phyloP scores from a whole-genome alignment of 768 basidiomycete species.

The Sarcomyxa edulis region DNA sequence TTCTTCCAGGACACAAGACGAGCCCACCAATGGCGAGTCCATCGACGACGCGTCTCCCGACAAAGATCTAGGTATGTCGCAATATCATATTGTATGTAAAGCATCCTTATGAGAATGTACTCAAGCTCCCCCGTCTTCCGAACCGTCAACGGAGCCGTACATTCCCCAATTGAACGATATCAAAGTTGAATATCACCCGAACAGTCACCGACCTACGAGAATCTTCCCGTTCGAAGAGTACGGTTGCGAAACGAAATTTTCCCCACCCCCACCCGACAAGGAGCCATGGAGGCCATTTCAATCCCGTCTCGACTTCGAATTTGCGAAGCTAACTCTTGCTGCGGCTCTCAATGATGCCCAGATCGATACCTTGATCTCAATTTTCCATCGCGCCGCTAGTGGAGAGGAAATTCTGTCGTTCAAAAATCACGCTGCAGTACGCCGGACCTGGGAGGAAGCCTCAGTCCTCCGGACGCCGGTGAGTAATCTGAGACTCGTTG shows the following conservation, averaged over 20 bases:
- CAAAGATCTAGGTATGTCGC: neutral
- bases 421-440: conserved; percentile 10
- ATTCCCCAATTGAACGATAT: conserved; percentile 17
- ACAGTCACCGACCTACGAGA: conserved; percentile 6
- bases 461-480: conserved; percentile 8
- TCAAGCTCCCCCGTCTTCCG: neutral
- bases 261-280: conserved; percentile 4
- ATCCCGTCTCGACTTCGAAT: conserved; percentile 19
- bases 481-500: no score
- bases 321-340: conserved; percentile 18
- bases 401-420: conserved; percentile 10
- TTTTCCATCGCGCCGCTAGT: conserved; percentile 9
- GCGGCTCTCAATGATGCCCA: conserved; percentile 13
- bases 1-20: no score
- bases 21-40: no score
- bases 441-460: conserved; percentile 14
- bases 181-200: conserved; percentile 20
- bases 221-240: conserved; percentile 14
- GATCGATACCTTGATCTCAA: conserved; percentile 12
- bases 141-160: neutral
- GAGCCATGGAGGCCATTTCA: conserved; percentile 22
- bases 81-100: no score
- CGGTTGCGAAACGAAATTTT: neutral
- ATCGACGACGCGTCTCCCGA: neutral
- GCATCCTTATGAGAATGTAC: neutral